A percentile compares a stretch with the other conserved stretches of the same genome.
Evolutionary conservation across 1,139 yeast genomes (phyloP).

Genomic region (Keqinozyma sinolaborantium): DNA sequence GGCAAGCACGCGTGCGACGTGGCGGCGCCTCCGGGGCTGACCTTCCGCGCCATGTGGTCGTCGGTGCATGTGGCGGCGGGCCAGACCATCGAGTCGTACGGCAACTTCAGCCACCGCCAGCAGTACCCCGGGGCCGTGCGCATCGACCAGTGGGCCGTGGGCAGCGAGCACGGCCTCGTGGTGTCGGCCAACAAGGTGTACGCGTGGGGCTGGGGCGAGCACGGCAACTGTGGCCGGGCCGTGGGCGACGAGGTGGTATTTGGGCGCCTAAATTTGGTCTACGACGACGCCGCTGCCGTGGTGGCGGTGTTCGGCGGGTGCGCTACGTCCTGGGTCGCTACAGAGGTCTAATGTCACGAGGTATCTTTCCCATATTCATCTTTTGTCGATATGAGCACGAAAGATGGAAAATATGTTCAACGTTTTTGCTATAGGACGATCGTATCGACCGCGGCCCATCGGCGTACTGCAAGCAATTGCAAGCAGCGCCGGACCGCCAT

Average conservation of each 20-base stretch:
- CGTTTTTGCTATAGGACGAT: constrained; percentile 62
- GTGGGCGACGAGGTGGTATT: constrained; percentile 30
- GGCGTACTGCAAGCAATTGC: too few relatives aligned
- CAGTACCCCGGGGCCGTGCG: constrained; percentile 25
- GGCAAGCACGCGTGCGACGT: constrained; percentile 12
- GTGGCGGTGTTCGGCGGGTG: constrained; percentile 37
- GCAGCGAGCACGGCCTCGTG: constrained; percentile 85
- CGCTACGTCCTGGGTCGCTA: constrained; percentile 41
- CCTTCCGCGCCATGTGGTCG: constrained; percentile 72
- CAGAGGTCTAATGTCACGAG: constrained; percentile 52
- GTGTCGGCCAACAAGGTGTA: constrained; percentile 29
- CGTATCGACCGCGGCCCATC: constrained; percentile 46
- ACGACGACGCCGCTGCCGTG: constrained; percentile 21
- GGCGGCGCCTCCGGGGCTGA: constrained; percentile 2
- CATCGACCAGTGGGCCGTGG: constrained; percentile 38
- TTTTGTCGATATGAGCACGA: constrained; percentile 45
- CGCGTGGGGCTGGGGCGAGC: constrained; percentile 99
- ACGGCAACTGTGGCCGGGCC: constrained; percentile 81
- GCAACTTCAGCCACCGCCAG: constrained; percentile 81
- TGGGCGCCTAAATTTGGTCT: constrained; percentile 35
- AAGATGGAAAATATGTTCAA: constrained; percentile 80
- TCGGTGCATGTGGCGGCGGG: constrained; percentile 51
- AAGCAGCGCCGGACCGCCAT: constrained; percentile 15
- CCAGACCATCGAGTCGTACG: constrained; percentile 43
- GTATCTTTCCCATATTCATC: constrained; percentile 80